phyloP scores from a whole-genome alignment of 2,329 filamentous ascomycete genomes.

The Thermomyces lanuginosus region DNA sequence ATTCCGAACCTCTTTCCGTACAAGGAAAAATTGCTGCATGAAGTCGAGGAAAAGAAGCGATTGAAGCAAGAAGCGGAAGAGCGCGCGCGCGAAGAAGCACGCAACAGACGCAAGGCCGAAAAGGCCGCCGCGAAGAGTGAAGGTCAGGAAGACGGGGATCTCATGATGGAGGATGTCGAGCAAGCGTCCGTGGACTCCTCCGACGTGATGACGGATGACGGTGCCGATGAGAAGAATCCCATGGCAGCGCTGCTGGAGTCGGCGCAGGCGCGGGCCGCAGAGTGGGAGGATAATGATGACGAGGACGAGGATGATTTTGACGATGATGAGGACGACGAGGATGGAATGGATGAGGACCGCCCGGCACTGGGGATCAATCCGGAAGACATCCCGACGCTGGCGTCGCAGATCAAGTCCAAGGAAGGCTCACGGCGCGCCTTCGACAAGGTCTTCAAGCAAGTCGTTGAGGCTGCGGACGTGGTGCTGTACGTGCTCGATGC shows the following conservation, averaged over 20 bases:
- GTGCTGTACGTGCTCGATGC: constrained; percentile 87
- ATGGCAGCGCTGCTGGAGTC: constrained; percentile 30
- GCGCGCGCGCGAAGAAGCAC: constrained; percentile 52
- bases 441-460: constrained; percentile 91
- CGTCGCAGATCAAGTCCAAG: constrained; percentile 17
- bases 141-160: constrained; percentile 10
- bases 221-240: constrained; percentile 40
- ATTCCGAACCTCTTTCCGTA: constrained; percentile 96
- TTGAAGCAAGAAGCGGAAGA: constrained; percentile 65
- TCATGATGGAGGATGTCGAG: constrained; percentile 23
- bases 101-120: constrained; percentile 24
- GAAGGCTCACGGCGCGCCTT: constrained; percentile 70
- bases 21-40: constrained; percentile 85
- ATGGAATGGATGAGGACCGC: constrained; percentile 34
- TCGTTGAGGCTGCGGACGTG: constrained; percentile 77
- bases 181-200: constrained; percentile 36
- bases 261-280: constrained; percentile 27
- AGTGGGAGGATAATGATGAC: constrained; percentile 31
- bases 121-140: constrained; percentile 21
- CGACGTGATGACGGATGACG: constrained; percentile 38
- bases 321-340: constrained; percentile 39
- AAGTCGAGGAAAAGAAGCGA: constrained; percentile 78
- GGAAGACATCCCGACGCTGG: constrained; percentile 33
- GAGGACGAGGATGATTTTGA: constrained; percentile 39
- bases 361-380: constrained; percentile 34